Evolutionary conservation across 2,329 filamentous ascomycete genomes (phyloP).

Genomic region (Aureobasidium sp.): DNA sequence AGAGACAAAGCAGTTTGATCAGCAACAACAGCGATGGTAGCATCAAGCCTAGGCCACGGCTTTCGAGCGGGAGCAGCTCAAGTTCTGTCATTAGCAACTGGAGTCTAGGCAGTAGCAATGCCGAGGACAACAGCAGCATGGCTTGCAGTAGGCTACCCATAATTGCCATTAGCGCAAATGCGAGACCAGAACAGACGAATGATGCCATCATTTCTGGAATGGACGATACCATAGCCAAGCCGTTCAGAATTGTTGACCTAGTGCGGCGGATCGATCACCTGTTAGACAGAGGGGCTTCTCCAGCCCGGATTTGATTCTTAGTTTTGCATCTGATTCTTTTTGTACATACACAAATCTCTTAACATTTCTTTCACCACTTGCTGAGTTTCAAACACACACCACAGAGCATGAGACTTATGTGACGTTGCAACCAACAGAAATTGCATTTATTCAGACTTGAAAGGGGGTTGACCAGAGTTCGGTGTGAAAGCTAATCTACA

Average conservation of each 20-base stretch:
- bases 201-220: constrained; percentile 17
- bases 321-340: not conserved
- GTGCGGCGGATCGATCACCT: constrained; percentile 26
- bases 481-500: constrained; percentile 8
- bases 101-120: not conserved
- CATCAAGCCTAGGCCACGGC: not conserved
- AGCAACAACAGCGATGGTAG: not conserved
- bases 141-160: constrained; percentile 49
- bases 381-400: not conserved
- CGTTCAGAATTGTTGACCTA: constrained; percentile 29
- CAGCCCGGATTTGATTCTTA: not conserved
- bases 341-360: not conserved
- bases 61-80: not conserved
- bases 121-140: not conserved
- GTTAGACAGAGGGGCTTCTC: not conserved
- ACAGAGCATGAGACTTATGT: not conserved
- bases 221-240: constrained; percentile 35
- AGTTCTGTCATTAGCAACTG: constrained; percentile 45
- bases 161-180: constrained; percentile 70
- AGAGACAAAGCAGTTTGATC: constrained; percentile 18
- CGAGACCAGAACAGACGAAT: constrained; percentile 44
- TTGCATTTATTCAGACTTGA: constrained; percentile 2
- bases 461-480: not conserved
- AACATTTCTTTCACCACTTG: not conserved
- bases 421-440: not conserved